These are phyloP conservation scores for Amborella trichopoda DNA, from an alignment of 164 flowering plant genomes.

Conservation along the genomic window DNA sequence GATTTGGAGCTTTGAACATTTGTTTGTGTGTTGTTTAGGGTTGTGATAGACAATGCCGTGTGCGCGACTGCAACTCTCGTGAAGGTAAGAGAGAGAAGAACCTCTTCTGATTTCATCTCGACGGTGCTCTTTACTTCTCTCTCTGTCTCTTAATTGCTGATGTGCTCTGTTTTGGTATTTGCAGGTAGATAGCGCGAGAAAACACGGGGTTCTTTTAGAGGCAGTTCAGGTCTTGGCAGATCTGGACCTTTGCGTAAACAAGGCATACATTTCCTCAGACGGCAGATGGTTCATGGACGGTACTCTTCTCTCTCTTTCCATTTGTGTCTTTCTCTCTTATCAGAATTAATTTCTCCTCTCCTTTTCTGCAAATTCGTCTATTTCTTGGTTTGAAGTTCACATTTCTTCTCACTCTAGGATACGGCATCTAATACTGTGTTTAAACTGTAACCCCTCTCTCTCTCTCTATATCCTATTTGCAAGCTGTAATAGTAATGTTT, in stretches of 20 bases:
- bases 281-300: slow-evolving; percentile 99
- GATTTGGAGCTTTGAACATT: too few relatives aligned
- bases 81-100: too few relatives aligned
- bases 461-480: neutral
- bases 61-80: slow-evolving; percentile 63
- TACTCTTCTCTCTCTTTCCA: slow-evolving; percentile 9
- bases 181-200: slow-evolving; percentile 25
- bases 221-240: slow-evolving; percentile 85
- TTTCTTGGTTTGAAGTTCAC: neutral
- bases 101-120: neutral
- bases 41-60: slow-evolving; percentile 82
- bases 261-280: slow-evolving; percentile 91
- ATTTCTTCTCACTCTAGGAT: too few relatives aligned
- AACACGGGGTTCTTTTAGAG: slow-evolving; percentile 55
- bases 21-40: slow-evolving; percentile 71
- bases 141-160: neutral
- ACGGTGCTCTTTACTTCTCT: neutral
- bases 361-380: neutral
- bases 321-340: neutral
- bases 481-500: too few relatives aligned
- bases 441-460: neutral
- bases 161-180: neutral
- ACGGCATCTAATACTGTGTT: too few relatives aligned
- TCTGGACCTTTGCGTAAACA: slow-evolving; percentile 53
- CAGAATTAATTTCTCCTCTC: neutral